These are phyloP conservation scores for Heliocybe sulcata DNA, from an alignment of 1,284 basidiomycete genomes.

Conservation along the genomic window DNA sequence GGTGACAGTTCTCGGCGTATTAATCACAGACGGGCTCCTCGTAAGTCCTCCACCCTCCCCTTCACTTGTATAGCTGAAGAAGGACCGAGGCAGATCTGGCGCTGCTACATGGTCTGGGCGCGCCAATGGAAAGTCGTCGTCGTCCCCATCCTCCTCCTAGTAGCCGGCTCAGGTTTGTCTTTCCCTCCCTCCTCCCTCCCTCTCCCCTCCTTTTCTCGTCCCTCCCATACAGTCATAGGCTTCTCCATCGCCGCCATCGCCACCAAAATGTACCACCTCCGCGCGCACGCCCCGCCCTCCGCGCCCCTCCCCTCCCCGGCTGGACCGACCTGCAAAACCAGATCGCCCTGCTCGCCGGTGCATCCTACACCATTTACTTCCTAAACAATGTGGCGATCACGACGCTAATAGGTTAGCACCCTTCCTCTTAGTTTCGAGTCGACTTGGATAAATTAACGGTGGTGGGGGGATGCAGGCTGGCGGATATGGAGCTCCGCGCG, in stretches of 20 bases:
- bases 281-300: neutral
- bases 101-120: neutral
- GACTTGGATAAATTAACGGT: neutral
- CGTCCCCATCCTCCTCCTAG: neutral
- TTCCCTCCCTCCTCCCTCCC: too few relatives aligned
- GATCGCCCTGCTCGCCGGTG: neutral
- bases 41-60: neutral
- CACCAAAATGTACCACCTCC: neutral
- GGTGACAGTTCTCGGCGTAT: neutral
- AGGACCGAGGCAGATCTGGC: neutral
- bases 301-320: neutral
- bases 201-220: too few relatives aligned
- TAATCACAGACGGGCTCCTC: neutral
- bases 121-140: neutral
- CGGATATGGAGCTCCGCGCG: neutral
- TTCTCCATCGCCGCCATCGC: neutral
- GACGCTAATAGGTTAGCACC: neutral
- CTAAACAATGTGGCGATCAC: neutral
- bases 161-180: neutral
- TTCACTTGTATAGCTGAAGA: neutral
- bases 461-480: neutral
- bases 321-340: neutral
- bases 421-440: neutral
- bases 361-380: neutral
- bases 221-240: neutral